Conservation (phyloP, 441 rosid genomes). For the Populus trichocarpa region DNA sequence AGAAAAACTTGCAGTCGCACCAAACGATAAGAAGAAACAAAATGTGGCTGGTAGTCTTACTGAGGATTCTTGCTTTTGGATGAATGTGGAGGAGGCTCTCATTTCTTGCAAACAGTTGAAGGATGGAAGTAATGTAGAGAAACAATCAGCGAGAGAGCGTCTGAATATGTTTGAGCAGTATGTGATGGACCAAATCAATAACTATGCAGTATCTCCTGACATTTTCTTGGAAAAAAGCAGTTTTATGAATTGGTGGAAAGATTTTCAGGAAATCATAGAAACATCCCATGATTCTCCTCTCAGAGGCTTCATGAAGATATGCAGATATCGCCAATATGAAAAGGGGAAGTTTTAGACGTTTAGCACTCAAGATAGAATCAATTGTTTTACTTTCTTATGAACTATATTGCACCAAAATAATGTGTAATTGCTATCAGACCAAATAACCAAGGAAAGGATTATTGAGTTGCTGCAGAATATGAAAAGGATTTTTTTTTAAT, state of each 20-base stretch:
- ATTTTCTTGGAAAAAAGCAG: constrained; percentile 53
- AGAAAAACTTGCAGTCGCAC: constrained; percentile 5
- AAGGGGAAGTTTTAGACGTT: neutral
- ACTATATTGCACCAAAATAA: no score
- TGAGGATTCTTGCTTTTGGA: constrained; percentile 51
- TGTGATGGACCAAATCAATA: constrained; percentile 34
- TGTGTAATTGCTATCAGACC: no score
- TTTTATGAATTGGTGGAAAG: constrained; percentile 73
- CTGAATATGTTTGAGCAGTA: constrained; percentile 37
- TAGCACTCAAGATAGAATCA: no score
- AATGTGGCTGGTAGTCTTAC: neutral
- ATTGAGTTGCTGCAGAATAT: no score
- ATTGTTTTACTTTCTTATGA: no score
- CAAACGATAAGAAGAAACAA: neutral
- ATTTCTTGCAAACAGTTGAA: constrained; percentile 21
- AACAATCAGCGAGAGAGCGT: neutral
- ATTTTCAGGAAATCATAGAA: constrained; percentile 30
- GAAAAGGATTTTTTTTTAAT: no score
- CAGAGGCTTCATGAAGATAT: constrained; percentile 31
- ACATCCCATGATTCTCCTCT: constrained; percentile 24
- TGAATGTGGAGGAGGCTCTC: constrained; percentile 64
- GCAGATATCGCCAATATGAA: constrained; percentile 26
- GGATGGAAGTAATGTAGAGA: neutral
- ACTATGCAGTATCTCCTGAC: constrained; percentile 54
- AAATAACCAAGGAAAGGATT: no score